Evolutionary conservation across 495 filamentous ascomycete genomes (phyloP).

Genomic region (Aspergillus haitiensis): DNA sequence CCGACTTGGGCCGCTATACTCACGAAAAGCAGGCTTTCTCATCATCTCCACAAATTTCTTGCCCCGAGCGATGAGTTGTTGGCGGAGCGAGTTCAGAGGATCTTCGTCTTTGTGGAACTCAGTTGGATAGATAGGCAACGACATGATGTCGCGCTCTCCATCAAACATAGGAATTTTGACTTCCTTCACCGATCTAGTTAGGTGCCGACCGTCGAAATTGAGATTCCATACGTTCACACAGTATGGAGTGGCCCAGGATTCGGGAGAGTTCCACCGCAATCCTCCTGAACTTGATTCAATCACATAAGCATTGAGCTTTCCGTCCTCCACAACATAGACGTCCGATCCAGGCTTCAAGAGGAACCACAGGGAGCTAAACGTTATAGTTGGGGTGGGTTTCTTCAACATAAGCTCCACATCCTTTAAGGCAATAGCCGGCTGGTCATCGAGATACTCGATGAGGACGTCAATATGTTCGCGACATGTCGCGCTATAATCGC

Average conservation of each 20-base stretch:
- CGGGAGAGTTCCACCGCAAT: background rate
- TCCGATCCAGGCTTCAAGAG: background rate
- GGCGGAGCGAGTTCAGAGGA: background rate
- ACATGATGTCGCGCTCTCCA: background rate
- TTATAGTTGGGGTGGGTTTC: background rate
- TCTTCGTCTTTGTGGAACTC: background rate
- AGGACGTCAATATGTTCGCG: background rate
- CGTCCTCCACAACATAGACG: background rate
- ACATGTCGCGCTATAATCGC: background rate
- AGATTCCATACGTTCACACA: background rate
- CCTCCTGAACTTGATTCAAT: background rate
- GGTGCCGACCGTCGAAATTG: background rate
- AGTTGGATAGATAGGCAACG: background rate
- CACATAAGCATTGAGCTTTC: conserved; percentile 1
- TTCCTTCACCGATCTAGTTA: too few species aligned
- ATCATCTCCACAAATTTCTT: background rate
- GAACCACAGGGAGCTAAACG: background rate
- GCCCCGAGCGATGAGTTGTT: background rate
- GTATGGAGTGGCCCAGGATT: background rate
- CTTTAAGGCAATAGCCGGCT: background rate
- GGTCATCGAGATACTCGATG: background rate
- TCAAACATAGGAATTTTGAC: background rate
- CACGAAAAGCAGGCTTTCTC: background rate
- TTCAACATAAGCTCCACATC: conserved; percentile 1
- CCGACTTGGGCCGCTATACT: too few species aligned